These are phyloP conservation scores for Trichothecium roseum DNA, from an alignment of 2,329 filamentous ascomycete genomes.

Conservation along the genomic window DNA sequence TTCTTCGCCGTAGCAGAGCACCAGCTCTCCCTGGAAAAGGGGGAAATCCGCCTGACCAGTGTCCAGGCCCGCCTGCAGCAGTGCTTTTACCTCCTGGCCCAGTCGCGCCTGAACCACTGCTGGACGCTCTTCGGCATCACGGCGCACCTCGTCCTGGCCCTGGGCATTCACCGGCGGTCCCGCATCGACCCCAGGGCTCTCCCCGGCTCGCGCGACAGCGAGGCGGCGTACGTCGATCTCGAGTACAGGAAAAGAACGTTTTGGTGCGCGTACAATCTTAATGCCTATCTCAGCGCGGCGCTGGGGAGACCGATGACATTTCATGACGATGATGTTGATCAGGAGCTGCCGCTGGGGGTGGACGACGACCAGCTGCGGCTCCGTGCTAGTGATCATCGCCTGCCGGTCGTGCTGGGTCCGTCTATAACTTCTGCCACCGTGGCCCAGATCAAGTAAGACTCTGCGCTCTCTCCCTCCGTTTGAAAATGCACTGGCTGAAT, in stretches of 20 bases:
- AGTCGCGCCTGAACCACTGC: slow-evolving; percentile 35
- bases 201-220: slow-evolving; percentile 2
- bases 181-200: slow-evolving; percentile 1
- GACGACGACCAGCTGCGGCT: slow-evolving; percentile 33
- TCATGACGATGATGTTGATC: slow-evolving; percentile 55
- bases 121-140: slow-evolving; percentile 35
- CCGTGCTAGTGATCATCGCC: slow-evolving; percentile 17
- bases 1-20: slow-evolving; percentile 25
- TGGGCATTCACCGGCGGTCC: slow-evolving; percentile 27
- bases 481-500: neutral
- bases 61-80: slow-evolving; percentile 30
- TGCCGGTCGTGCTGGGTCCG: slow-evolving; percentile 1
- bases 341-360: slow-evolving; percentile 42
- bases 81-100: slow-evolving; percentile 32
- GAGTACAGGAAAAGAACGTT: slow-evolving; percentile 33
- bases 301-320: slow-evolving; percentile 50
- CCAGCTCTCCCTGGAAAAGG: slow-evolving; percentile 26
- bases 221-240: slow-evolving; percentile 21
- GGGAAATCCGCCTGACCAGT: slow-evolving; percentile 25
- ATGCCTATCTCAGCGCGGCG: slow-evolving; percentile 53
- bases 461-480: neutral
- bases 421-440: slow-evolving; percentile 20
- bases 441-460: slow-evolving; percentile 21
- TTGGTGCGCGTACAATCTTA: slow-evolving; percentile 8
- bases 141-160: slow-evolving; percentile 23